Evolutionary conservation across 2,329 filamentous ascomycete species (phyloP), one percentile per base, ranked within the genome.

Genomic region (Stachybotrys chartarum): DNA sequence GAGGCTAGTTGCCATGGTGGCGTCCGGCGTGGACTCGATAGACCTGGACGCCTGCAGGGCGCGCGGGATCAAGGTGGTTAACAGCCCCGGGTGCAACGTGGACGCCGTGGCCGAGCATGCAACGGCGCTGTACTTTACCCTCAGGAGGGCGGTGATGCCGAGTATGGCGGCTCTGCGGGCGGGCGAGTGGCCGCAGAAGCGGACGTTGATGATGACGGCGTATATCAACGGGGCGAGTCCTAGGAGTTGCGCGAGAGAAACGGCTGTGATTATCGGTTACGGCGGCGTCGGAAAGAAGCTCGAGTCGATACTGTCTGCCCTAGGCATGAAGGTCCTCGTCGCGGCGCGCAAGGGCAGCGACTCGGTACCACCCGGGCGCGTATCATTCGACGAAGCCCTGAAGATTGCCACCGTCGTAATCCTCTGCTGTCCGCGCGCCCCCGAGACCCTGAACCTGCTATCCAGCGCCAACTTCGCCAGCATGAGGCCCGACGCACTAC

Each of bases 41-140:
- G 80, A 91, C 67, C 82, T 90, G 0, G 76, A 82, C 7, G 12
- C 12, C 7, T 39, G 35, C 35, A 39, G 12, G 12, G 35, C 35
- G 12, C 35, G 84, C 49, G 88, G 87, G 11, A 85, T 91, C 55
- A 83, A 89, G 48, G 87, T 91, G 0, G 85, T 91, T 50, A 91
- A 91, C 67, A 85, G 80, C 17, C 87, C 88, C 0, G 80, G 80
- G 42, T 87, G 87, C 4, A 91, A 91, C 66, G 88, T 90, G 61
- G 82, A 86, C 53, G 87, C 88, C 0, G 88, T 87, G 0, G 86
- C 86, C 0, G 86, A 90, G 66, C 86, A 89, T 64, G 88, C 86
- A 0, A 78, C 90, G 53, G 84, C 83, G 54, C 73, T 91, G 51
- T 73, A 90, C 58, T 82, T 91, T 75, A 81, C 86, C 1, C 47